Percentiles rank a stretch among this genome's conserved stretches.
Conservation (phyloP, 441 rosid species). For the Euphorbia neoarborescens region DNA sequence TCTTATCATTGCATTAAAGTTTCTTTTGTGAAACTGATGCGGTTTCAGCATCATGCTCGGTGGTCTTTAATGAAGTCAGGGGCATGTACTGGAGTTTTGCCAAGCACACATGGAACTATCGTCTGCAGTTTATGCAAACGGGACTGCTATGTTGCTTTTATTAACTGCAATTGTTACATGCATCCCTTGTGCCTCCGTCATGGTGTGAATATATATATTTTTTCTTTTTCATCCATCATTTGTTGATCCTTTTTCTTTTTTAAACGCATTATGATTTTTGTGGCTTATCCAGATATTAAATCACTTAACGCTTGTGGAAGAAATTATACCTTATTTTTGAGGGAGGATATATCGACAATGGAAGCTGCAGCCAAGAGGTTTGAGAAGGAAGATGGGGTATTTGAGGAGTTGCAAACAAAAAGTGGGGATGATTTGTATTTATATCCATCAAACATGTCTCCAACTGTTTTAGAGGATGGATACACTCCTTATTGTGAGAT, state of each 20-base stretch:
- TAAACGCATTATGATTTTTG: slow-evolving; percentile 10
- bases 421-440: slow-evolving; percentile 47
- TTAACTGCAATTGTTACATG: slow-evolving; percentile 60
- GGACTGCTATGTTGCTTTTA: slow-evolving; percentile 82
- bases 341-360: slow-evolving; percentile 60
- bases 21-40: slow-evolving; percentile 78
- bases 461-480: slow-evolving; percentile 36
- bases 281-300: slow-evolving; percentile 42
- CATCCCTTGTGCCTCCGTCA: slow-evolving; percentile 90
- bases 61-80: slow-evolving; percentile 70
- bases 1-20: slow-evolving; percentile 52
- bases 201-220: slow-evolving; percentile 42
- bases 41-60: slow-evolving; percentile 72
- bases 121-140: slow-evolving; percentile 87
- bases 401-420: slow-evolving; percentile 34
- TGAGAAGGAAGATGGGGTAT: slow-evolving; percentile 54
- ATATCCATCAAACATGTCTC: slow-evolving; percentile 34
- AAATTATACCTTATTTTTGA: slow-evolving; percentile 50
- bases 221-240: slow-evolving; percentile 9
- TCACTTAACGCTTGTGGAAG: slow-evolving; percentile 68
- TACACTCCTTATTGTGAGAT: slow-evolving; percentile 67
- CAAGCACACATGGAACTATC: slow-evolving; percentile 50
- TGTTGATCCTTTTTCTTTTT: not conserved
- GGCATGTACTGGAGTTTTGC: slow-evolving; percentile 42
- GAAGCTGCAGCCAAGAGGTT: slow-evolving; percentile 81